A percentile compares a stretch with the other conserved stretches of the same genome.
phyloP scores from a whole-genome alignment of 345 rosid species.

The Aquilaria malaccensis region DNA sequence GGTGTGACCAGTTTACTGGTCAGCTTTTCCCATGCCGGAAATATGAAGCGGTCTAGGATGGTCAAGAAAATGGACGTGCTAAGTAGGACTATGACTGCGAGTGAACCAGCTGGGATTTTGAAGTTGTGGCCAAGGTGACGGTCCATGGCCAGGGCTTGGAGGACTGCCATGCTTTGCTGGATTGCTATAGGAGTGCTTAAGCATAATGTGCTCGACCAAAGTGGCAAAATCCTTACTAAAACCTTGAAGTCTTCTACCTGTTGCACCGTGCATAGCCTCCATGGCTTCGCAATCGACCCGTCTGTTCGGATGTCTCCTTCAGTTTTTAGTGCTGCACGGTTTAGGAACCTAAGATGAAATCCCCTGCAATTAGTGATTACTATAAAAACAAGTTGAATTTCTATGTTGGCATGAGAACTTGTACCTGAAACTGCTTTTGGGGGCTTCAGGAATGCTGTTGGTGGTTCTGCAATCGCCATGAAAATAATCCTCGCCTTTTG shows the following conservation, averaged over 20 bases:
- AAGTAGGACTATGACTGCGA: constrained; percentile 15
- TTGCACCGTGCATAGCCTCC: constrained; percentile 9
- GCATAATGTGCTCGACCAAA: constrained; percentile 6
- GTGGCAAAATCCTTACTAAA: constrained; percentile 9
- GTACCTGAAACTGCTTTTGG: constrained; percentile 33
- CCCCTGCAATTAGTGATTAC: no score
- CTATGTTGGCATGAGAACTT: background rate
- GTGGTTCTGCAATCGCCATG: no score
- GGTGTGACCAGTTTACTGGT: constrained; percentile 9
- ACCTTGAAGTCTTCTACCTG: constrained; percentile 13
- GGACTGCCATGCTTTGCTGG: constrained; percentile 1
- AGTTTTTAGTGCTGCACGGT: constrained; percentile 35
- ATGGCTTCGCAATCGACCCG: background rate
- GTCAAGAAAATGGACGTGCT: constrained; percentile 17
- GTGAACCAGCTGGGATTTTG: constrained; percentile 6
- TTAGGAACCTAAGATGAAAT: constrained; percentile 26
- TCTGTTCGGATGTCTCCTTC: constrained; percentile 24
- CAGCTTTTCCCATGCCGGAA: constrained; percentile 23
- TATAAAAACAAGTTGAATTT: no score
- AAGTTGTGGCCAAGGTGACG: constrained; percentile 4
- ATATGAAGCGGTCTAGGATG: constrained; percentile 17
- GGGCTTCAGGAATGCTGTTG: constrained; percentile 4
- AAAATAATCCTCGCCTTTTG: constrained; percentile 29
- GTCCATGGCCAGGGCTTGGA: constrained; percentile 19
- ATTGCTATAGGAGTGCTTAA: background rate